Evolutionary conservation across 2,329 filamentous ascomycete genomes (phyloP), one percentile per base, ranked within the genome.

Genomic region (Diplodia seriata): DNA sequence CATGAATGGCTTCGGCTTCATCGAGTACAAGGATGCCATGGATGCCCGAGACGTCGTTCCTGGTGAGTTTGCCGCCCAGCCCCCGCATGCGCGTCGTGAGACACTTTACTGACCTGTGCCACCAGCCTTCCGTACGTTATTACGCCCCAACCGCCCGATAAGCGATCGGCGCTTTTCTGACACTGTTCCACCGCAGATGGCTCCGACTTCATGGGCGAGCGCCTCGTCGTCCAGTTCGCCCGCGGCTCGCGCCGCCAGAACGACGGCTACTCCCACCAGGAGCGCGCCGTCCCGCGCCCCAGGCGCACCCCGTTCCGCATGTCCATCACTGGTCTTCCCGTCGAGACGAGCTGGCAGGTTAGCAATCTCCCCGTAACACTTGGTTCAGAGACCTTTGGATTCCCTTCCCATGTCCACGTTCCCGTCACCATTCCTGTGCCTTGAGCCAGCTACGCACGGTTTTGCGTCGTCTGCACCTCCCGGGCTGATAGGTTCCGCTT

Each of bases 261-360:
- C 75, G 85, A 87, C 72, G 89, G 88, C 79, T 84, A 85, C 75
- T 84, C 85, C 70, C 84, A 86, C 69, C 81, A 86, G 75, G 89
- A 91, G 77, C 89, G 89, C 74, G 86, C 86, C 73, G 85, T 87
- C 76, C 90, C 90, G 72, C 92, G 95, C 77, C 95, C 95, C 72
- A 91, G 95, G 78, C 93, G 95, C 81, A 99, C 95, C 74, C 90
- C 93, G 74, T 93, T 94, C 82, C 91, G 95, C 81, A 98, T 99
- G 95, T 91, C 94, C 82, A 96, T 99, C 78, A 91, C 92, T 85
- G 94, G 94, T 85, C 92, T 99, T 82, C 94, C 94, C 80, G 90
- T 89, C 84, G 94, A 98, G 86, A 99, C 95, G 86, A 97, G 94
- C 89, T 99, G 95, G 95, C 95, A 99, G 95, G 95, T 99, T 91